phyloP scores from a whole-genome alignment of 2,329 filamentous ascomycete genomes.

The Colletotrichum sojae region DNA sequence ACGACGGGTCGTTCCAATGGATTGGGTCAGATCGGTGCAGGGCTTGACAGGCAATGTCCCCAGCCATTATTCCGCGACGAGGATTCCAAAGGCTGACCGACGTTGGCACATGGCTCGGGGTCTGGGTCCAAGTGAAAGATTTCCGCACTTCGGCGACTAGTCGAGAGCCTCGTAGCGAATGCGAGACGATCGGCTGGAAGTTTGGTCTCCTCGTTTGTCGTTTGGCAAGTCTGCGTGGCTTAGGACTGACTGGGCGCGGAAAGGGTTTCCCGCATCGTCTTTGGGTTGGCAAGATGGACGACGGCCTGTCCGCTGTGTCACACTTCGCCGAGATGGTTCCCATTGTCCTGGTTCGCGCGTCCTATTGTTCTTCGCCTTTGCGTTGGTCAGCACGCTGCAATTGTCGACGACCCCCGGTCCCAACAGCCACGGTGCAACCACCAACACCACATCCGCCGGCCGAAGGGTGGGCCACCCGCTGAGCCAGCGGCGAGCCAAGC shows the following conservation, averaged over 20 bases:
- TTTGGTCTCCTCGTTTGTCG: slow-evolving; percentile 3
- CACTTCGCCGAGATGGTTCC: slow-evolving; percentile 18
- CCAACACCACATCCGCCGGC: slow-evolving; percentile 13
- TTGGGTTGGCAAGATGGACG: not conserved
- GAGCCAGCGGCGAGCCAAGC: slow-evolving; percentile 2
- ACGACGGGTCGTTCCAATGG: not conserved
- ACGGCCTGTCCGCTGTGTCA: not conserved
- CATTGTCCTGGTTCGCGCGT: slow-evolving; percentile 24
- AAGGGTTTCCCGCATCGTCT: not conserved
- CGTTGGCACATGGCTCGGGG: not conserved
- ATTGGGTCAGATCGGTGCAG: not conserved
- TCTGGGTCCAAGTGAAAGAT: not conserved
- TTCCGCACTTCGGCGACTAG: not conserved
- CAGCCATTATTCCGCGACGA: not conserved
- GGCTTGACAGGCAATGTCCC: not conserved
- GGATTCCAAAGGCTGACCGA: not conserved
- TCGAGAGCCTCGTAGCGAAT: not conserved
- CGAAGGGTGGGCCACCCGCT: slow-evolving; percentile 1
- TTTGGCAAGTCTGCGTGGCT: slow-evolving; percentile 12
- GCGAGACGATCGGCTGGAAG: not conserved
- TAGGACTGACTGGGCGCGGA: not conserved
- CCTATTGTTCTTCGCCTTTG: slow-evolving; percentile 37
- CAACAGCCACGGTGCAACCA: slow-evolving; percentile 7
- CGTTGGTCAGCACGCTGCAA: not conserved
- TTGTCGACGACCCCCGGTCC: not conserved